Evolutionary conservation across 495 filamentous ascomycete species (phyloP).

Genomic region (Aspergillus panamensis): DNA sequence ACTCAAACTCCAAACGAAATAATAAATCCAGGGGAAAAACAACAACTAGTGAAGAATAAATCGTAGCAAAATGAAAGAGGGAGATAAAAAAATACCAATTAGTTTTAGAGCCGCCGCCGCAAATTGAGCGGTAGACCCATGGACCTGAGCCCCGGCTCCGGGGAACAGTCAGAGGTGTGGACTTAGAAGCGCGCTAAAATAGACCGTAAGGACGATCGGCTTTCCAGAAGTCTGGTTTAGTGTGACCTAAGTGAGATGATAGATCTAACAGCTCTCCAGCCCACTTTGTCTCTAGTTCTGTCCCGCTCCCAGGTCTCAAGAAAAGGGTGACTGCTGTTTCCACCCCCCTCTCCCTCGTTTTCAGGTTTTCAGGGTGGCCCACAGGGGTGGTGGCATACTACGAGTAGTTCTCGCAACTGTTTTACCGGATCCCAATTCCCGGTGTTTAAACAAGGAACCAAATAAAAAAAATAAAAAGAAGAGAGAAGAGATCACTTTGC

Average conservation of each 20-base stretch:
- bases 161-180: conserved; percentile 35
- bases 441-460: neutral
- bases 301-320: conserved; percentile 13
- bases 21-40: too few relatives aligned
- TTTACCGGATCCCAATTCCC: too few relatives aligned
- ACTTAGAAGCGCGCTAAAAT: conserved; percentile 35
- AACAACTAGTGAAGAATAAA: conserved; percentile 3
- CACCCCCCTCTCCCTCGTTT: neutral
- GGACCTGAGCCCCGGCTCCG: conserved; percentile 37
- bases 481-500: conserved; percentile 4
- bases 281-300: conserved; percentile 21
- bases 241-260: conserved; percentile 43
- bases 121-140: conserved; percentile 33
- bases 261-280: conserved; percentile 37
- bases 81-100: conserved; percentile 13
- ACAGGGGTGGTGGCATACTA: neutral
- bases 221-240: conserved; percentile 43
- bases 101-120: conserved; percentile 25
- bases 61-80: conserved; percentile 2
- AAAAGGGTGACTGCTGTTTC: neutral
- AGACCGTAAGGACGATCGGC: conserved; percentile 39
- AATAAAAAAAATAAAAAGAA: conserved; percentile 8
- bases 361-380: neutral
- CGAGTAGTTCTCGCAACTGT: neutral
- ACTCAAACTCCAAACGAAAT: neutral